Percentiles rank a stretch among this genome's conserved stretches.
Evolutionary conservation across 129 eudicot genomes (phyloP).

Genomic region (Chrysanthemum seticuspe): DNA sequence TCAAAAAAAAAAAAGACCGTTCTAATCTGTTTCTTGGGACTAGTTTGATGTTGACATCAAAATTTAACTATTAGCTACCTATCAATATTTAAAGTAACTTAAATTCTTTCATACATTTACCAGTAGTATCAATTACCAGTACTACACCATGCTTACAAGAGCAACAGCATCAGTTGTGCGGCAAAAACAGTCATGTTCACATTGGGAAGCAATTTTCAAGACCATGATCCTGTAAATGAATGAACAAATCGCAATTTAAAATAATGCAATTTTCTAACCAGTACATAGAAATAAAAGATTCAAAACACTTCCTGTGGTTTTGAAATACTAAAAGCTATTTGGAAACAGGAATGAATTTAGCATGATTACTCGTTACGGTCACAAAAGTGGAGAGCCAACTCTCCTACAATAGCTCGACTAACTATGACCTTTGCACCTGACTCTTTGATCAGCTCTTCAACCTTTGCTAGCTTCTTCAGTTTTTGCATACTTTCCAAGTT

Average conservation of each 20-base stretch:
- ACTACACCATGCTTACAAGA: no score
- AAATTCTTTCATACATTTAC: no score
- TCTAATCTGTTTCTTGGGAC: no score
- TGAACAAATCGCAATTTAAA: not conserved
- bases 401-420: slow-evolving; percentile 94
- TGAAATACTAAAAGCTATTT: not conserved
- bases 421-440: slow-evolving; percentile 96
- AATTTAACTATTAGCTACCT: no score
- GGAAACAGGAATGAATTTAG: not conserved
- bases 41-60: no score
- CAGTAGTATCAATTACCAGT: no score
- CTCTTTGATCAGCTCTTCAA: slow-evolving; percentile 90
- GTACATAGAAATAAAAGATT: not conserved
- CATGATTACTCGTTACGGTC: slow-evolving; percentile 82
- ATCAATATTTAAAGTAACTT: no score
- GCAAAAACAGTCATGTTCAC: no score
- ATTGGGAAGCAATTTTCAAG: slow-evolving; percentile 40
- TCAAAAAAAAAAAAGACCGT: no score
- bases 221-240: slow-evolving; percentile 78
- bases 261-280: not conserved
- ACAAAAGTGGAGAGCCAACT: slow-evolving; percentile 95
- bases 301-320: not conserved
- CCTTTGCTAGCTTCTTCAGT: slow-evolving; percentile 83
- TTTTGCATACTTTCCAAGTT: slow-evolving; percentile 93
- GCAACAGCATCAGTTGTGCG: no score